Percentiles rank a stretch among this genome's conserved stretches.
These are phyloP conservation scores for Diversispora epigaea DNA, from an alignment of 192 early-diverging fungal genomes.

Conservation along the genomic window DNA sequence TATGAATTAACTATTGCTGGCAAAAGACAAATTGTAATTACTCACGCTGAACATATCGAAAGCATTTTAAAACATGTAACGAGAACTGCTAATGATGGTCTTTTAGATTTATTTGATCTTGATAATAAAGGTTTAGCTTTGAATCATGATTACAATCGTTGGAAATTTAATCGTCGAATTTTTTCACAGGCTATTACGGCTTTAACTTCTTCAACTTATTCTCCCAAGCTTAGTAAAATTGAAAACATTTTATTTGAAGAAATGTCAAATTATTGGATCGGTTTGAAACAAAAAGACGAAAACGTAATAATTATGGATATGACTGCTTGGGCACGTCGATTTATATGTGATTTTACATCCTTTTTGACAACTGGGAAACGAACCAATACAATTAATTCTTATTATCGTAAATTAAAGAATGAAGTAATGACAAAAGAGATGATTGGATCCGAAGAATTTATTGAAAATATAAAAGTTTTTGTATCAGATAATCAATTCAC, in stretches of 20 bases:
- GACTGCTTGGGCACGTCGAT: slow-evolving; percentile 14
- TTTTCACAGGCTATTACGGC: slow-evolving; percentile 20
- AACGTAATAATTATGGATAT: slow-evolving; percentile 11
- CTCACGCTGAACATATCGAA: too few relatives aligned
- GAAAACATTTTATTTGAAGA: slow-evolving; percentile 16
- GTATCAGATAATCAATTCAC: slow-evolving; percentile 23
- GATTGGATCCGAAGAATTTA: slow-evolving; percentile 17
- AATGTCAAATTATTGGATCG: slow-evolving; percentile 26
- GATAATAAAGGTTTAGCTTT: slow-evolving; percentile 18
- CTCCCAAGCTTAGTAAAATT: not conserved
- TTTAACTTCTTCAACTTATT: slow-evolving; percentile 10
- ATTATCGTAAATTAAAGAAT: slow-evolving; percentile 9
- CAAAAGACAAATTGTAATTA: too few relatives aligned
- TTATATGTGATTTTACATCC: slow-evolving; percentile 24
- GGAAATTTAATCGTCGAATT: slow-evolving; percentile 19
- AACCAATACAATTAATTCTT: not conserved
- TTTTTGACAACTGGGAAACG: slow-evolving; percentile 2
- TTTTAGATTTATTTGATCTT: slow-evolving; percentile 24
- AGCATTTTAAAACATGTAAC: not conserved
- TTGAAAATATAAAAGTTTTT: slow-evolving; percentile 14
- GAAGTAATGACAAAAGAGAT: slow-evolving; percentile 19
- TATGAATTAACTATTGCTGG: too few relatives aligned
- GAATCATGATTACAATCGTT: slow-evolving; percentile 18
- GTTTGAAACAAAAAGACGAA: slow-evolving; percentile 15
- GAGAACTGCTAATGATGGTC: slow-evolving; percentile 19